These are phyloP conservation scores for Heimioporus retisporus DNA, from an alignment of 1,284 basidiomycete species.

Conservation along the genomic window DNA sequence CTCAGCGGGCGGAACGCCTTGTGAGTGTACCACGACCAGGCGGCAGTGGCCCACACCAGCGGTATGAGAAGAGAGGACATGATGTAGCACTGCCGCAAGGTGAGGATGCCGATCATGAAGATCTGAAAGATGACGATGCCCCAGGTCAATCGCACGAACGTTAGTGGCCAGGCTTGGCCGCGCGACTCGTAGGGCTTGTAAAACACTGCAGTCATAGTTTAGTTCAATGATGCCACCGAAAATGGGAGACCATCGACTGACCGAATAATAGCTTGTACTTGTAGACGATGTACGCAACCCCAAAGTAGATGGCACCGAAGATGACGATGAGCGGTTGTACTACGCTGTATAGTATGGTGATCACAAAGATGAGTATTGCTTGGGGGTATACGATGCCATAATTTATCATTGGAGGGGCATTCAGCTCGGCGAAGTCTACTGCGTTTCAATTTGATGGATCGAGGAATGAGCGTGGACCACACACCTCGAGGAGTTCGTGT, in stretches of 20 bases:
- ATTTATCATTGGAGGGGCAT: constrained; percentile 97
- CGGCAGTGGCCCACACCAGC: constrained; percentile 78
- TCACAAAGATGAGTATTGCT: constrained; percentile 95
- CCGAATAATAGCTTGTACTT: constrained; percentile 98
- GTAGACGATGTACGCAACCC: constrained; percentile 93
- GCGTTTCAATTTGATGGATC: not conserved
- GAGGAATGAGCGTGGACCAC: constrained; percentile 21
- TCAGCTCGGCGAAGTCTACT: constrained; percentile 94
- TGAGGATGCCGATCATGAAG: constrained; percentile 97
- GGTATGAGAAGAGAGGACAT: constrained; percentile 85
- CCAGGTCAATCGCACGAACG: constrained; percentile 90
- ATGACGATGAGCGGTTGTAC: constrained; percentile 95
- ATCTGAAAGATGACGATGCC: constrained; percentile 89
- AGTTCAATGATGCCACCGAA: not conserved
- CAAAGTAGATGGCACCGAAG: constrained; percentile 97
- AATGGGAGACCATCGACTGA: constrained; percentile 48
- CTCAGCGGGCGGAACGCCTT: constrained; percentile 82
- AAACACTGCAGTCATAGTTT: constrained; percentile 66
- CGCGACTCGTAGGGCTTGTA: constrained; percentile 95
- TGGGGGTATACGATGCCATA: constrained; percentile 96
- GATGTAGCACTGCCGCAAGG: constrained; percentile 82
- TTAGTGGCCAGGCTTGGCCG: constrained; percentile 96
- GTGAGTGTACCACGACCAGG: constrained; percentile 86
- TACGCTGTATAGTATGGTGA: constrained; percentile 95
- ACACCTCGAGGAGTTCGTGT: constrained; percentile 94